Evolutionary conservation across 306 rosid species (phyloP), one percentile per base, ranked within the genome.

Genomic region (Vicia faba): DNA sequence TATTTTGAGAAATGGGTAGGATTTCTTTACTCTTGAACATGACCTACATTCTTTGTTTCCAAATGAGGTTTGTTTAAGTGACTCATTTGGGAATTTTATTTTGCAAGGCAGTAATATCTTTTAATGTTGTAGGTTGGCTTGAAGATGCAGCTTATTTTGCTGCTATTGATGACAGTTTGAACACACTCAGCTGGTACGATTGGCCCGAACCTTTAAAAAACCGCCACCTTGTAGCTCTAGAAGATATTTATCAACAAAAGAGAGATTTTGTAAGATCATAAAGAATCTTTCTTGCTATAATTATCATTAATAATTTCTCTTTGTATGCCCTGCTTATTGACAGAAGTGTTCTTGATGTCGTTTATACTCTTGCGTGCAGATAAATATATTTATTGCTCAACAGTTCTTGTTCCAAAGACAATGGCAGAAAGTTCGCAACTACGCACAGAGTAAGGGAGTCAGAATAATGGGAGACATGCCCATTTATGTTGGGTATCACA

Each of bases 391-490:
- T 79, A 84, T 92, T 61, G 93, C 95, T 26, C 84, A 89, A 64
- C 98, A 89, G 78, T 92, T 92, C 84, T 79, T 89, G 77, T 92
- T 92, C 86, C 98, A 92, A 82, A 89, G 93, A 78, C 96, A 92
- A 67, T 92, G 98, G 98, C 91, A 81, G 83, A 84, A 77, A 82
- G 88, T 92, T 75, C 87, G 83, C 63, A 64, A 80, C 70, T 89
- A 89, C 77, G 96, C 96, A 20, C 79, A 72, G 57, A 79, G 64
- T 70, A 87, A 79, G 73, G 96, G 98, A 72, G 72, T 92, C 46
- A 84, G 83, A 51, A 89, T 92, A 64, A 87, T 92, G 96, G 98
- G 98, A 63, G 98, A 92, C 87, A 92, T 92, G 96, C 98, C 98
- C 72, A 92, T 92, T 53, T 92, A 92, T 80, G 98, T 92, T 48